Percentiles rank a stretch among this genome's conserved stretches.
Evolutionary conservation across 1,139 yeast genomes (phyloP).

Genomic region (Geotrichum histeridarum): DNA sequence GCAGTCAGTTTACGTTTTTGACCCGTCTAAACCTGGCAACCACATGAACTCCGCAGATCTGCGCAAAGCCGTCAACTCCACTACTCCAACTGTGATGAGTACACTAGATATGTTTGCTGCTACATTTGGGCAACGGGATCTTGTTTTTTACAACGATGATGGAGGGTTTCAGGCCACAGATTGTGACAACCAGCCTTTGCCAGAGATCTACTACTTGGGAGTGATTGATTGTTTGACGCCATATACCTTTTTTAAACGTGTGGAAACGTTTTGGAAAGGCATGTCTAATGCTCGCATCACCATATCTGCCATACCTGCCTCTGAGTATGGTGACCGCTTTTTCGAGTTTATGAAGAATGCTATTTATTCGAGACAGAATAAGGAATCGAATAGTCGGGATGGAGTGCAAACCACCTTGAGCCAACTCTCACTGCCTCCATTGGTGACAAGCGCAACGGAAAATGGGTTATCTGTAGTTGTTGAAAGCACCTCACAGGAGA

Average conservation of each 20-base stretch:
- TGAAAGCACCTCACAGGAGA: neutral
- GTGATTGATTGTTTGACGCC: slow-evolving; percentile 90
- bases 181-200: slow-evolving; percentile 54
- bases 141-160: slow-evolving; percentile 68
- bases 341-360: slow-evolving; percentile 54
- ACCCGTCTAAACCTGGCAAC: slow-evolving; percentile 32
- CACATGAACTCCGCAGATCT: slow-evolving; percentile 34
- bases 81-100: slow-evolving; percentile 38
- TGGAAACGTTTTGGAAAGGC: slow-evolving; percentile 85
- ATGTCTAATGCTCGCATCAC: slow-evolving; percentile 62
- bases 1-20: slow-evolving; percentile 38
- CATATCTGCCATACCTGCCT: slow-evolving; percentile 86
- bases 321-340: slow-evolving; percentile 85
- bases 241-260: slow-evolving; percentile 66
- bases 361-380: neutral
- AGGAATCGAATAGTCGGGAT: neutral
- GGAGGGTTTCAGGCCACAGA: slow-evolving; percentile 84
- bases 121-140: slow-evolving; percentile 34
- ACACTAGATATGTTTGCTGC: slow-evolving; percentile 35
- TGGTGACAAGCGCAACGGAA: neutral
- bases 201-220: slow-evolving; percentile 81
- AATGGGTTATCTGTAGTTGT: neutral
- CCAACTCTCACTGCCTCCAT: neutral
- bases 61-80: slow-evolving; percentile 37
- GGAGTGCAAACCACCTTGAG: neutral